Conservation (phyloP, 2,329 filamentous ascomycete species). For the Claviceps purpurea region DNA sequence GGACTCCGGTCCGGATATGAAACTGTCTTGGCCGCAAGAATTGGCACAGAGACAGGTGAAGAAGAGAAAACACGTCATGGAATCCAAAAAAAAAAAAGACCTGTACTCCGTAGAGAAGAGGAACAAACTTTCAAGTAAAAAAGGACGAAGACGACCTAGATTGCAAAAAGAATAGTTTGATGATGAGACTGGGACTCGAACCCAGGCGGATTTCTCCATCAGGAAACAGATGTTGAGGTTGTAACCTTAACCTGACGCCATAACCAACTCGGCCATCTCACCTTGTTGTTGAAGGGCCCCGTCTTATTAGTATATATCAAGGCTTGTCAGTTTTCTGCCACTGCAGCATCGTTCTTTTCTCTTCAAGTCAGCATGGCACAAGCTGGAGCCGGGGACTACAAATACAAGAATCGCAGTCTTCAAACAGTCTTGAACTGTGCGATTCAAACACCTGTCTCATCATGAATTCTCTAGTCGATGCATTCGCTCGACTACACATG, state of each 20-base stretch:
- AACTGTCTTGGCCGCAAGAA: too few relatives aligned
- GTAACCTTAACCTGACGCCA: slow-evolving; percentile 22
- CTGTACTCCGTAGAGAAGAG: too few relatives aligned
- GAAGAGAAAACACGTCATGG: too few relatives aligned
- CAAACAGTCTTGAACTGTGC: neutral
- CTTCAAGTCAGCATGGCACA: too few relatives aligned
- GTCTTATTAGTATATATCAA: rapidly evolving
- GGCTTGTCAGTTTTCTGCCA: rapidly evolving
- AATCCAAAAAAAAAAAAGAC: too few relatives aligned
- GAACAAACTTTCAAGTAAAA: too few relatives aligned
- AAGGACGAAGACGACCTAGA: too few relatives aligned
- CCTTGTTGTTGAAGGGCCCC: neutral
- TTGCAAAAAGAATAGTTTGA: neutral
- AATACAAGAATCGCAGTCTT: neutral
- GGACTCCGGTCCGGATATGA: too few relatives aligned
- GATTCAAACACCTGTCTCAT: neutral
- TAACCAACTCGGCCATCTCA: slow-evolving; percentile 24
- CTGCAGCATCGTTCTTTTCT: neutral
- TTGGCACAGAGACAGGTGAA: too few relatives aligned
- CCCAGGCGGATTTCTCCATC: slow-evolving; percentile 23
- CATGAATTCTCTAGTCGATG: neutral
- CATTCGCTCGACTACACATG: neutral
- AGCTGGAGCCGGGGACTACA: neutral
- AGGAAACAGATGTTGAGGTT: slow-evolving; percentile 17
- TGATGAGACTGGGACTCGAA: slow-evolving; percentile 23